Conservation (phyloP, 2,329 filamentous ascomycete species). For the Colletotrichum phormii region DNA sequence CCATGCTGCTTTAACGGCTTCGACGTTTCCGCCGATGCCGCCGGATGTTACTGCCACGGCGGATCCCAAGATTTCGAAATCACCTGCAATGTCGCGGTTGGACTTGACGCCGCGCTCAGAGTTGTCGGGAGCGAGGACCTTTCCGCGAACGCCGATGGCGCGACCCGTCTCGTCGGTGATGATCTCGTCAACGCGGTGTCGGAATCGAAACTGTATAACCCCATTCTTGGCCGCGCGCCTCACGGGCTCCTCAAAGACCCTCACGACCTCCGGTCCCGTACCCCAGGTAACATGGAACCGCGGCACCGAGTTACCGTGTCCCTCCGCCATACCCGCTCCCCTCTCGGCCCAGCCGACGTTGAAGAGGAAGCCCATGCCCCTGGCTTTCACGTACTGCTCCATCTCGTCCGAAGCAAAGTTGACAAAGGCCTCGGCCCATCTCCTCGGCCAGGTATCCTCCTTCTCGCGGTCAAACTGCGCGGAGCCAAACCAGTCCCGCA, state of each 20-base stretch:
- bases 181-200: conserved; percentile 68
- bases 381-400: conserved; percentile 66
- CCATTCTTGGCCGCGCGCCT: conserved; percentile 63
- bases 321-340: conserved; percentile 64
- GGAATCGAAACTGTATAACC: conserved; percentile 65
- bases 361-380: conserved; percentile 63
- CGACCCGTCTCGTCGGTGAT: conserved; percentile 64
- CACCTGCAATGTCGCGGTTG: conserved; percentile 58
- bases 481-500: conserved; percentile 69
- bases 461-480: conserved; percentile 68
- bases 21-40: conserved; percentile 72
- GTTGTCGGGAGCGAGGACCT: conserved; percentile 63
- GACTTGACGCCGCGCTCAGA: conserved; percentile 63
- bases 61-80: conserved; percentile 65
- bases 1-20: conserved; percentile 69
- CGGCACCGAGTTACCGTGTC: conserved; percentile 72
- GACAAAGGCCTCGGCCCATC: conserved; percentile 74
- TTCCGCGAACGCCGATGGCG: conserved; percentile 64
- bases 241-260: conserved; percentile 68
- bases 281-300: conserved; percentile 74
- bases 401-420: conserved; percentile 70
- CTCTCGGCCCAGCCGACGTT: conserved; percentile 73
- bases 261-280: conserved; percentile 69
- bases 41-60: conserved; percentile 68
- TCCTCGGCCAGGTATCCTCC: conserved; percentile 68